phyloP scores from a whole-genome alignment of 768 basidiomycete species.

The Rhodosporidiobolus odoratus region DNA sequence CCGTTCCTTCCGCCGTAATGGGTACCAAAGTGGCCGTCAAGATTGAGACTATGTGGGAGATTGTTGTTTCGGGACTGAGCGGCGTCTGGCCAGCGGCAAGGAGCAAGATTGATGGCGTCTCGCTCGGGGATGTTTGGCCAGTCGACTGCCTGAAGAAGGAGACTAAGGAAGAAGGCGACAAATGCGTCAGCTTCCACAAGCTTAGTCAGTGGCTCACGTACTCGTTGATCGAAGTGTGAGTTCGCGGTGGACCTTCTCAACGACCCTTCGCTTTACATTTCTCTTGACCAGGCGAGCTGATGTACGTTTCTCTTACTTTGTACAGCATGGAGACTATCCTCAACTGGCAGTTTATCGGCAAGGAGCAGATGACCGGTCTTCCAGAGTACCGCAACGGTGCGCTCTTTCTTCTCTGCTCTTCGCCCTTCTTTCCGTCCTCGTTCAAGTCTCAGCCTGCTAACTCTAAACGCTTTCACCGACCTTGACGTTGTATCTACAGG shows the following conservation, averaged over 20 bases:
- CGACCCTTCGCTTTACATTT: too few species aligned
- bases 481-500: too few species aligned
- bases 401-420: background rate
- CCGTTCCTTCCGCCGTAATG: slow-evolving; percentile 26
- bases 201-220: slow-evolving; percentile 87
- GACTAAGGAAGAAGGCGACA: slow-evolving; percentile 54
- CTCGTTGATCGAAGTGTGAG: slow-evolving; percentile 55
- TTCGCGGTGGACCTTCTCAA: background rate
- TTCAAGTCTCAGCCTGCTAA: too few species aligned
- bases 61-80: slow-evolving; percentile 72
- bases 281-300: background rate
- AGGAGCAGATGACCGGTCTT: slow-evolving; percentile 81
- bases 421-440: too few species aligned
- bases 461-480: too few species aligned
- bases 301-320: too few species aligned
- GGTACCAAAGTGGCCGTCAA: slow-evolving; percentile 51
- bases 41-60: slow-evolving; percentile 71
- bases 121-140: slow-evolving; percentile 92
- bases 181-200: slow-evolving; percentile 91
- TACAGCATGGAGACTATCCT: slow-evolving; percentile 63
- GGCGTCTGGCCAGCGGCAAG: slow-evolving; percentile 79
- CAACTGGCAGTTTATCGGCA: slow-evolving; percentile 73
- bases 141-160: slow-evolving; percentile 54
- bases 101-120: slow-evolving; percentile 59
- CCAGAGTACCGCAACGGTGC: slow-evolving; percentile 92